Percentiles rank a stretch among this genome's conserved stretches.
phyloP scores from a whole-genome alignment of 83 land plant genomes.

The Diphasiastrum complanatum region DNA sequence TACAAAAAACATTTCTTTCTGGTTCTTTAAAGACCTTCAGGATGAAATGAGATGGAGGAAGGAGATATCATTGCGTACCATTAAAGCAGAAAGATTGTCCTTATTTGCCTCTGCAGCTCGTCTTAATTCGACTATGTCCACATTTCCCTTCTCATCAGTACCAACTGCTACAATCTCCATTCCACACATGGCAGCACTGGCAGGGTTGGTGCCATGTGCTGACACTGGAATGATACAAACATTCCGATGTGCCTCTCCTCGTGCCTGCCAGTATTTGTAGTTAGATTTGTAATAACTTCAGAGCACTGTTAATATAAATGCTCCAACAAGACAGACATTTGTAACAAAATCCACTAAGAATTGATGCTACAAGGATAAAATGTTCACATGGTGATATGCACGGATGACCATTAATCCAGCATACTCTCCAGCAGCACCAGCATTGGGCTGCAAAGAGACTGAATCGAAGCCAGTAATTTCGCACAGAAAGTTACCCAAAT shows the following conservation, averaged over 20 bases:
- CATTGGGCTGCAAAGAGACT: conserved; percentile 17
- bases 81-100: conserved; percentile 83
- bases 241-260: conserved; percentile 86
- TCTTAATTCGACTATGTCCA: conserved; percentile 76
- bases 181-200: conserved; percentile 99
- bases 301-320: too few species aligned
- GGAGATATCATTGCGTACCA: too few species aligned
- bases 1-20: too few species aligned
- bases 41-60: not conserved
- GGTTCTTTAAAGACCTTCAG: too few species aligned
- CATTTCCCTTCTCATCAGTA: conserved; percentile 93
- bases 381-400: conserved; percentile 82
- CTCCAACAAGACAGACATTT: too few species aligned
- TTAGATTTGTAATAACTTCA: too few species aligned
- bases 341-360: too few species aligned
- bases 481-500: conserved; percentile 76
- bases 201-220: conserved; percentile 99
- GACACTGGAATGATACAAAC: conserved; percentile 98
- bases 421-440: conserved; percentile 18
- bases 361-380: too few species aligned
- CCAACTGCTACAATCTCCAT: conserved; percentile 97
- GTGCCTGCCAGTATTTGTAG: too few species aligned
- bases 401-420: conserved; percentile 99
- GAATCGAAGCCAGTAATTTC: conserved; percentile 44
- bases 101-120: conserved; percentile 83